Evolutionary conservation across 1,284 basidiomycete species (phyloP), one percentile per base, ranked within the genome.

Genomic region (Cryptococcus neoformans): DNA sequence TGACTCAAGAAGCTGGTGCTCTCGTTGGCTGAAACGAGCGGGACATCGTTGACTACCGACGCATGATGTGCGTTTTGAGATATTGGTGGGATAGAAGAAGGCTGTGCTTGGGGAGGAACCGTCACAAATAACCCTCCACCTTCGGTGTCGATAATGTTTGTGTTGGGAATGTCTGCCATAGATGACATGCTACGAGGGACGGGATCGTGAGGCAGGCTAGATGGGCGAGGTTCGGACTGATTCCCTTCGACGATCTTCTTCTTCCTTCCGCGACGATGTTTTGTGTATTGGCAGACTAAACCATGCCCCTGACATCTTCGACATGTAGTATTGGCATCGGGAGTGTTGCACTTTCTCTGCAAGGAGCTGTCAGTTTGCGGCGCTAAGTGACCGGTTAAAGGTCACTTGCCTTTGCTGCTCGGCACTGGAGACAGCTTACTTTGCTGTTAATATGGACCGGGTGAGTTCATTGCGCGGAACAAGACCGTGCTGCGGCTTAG

Each of bases 241-340:
- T 36, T 53, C 39, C 54, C 10, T 55, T 53, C 37, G 54, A 45
- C 9, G 54, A 50, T 53, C 64, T 68, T 49, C 64, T 56, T 49
- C 44, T 64, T 21, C 6, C 66, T 64, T 1, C 66, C 56, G 9
- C 58, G 60, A 51, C 64, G n/a, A n/a, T n/a, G 66, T 42, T 66
- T 64, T 54, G 62, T 61, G 53, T 68, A 68, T 45, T 66, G 59
- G 59, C 66, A 68, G 37, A 56, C 58, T 28, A 68, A 51, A 12
- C 57, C 51, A 42, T 68, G 64, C 45, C 57, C 60, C 12, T 48
- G 37, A 49, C 66, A 68, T 17, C 66, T 60, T 41, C 62, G 62
- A 48, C 66, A 68, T 2, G 59, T 28, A 28, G 28, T 28, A 28
- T 28, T 28, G 28, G 28, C 28, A 28, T 28, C 28, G 3, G 28